Evolutionary conservation across 1,284 basidiomycete species (phyloP), one percentile per base, ranked within the genome.

Genomic region (Neolentinus lepideus): DNA sequence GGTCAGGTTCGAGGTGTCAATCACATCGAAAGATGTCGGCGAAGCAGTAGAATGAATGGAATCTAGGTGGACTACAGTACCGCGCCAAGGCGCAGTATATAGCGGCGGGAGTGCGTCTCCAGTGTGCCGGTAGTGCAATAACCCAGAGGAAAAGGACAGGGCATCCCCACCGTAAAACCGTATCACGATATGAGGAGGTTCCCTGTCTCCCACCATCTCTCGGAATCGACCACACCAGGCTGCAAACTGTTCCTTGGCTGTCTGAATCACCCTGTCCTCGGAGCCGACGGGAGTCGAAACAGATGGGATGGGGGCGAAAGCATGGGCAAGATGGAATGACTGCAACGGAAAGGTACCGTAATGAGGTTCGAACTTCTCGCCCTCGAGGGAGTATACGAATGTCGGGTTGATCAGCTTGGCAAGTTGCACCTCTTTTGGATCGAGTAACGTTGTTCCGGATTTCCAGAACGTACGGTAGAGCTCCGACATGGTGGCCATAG

Each of bases 1-100:
- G 16, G 66, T 62, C n/a, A 82, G 58, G 56, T 80, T 81, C 21
- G 80, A 81, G 0, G 80, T 79, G 46, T 83, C 78, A 55, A 83
- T 77, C 50, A 81, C 70, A 52, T 80, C 69, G 67, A 83, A 84
- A 0, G 43, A 45, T 48, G 63, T 55, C 9, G 74, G 59, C 8
- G 74, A 73, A 1, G 75, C 75, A 3, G 75, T 73, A 2, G 76
- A 73, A 27, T 76, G 74, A 35, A 59, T 51, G 0, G 65, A 57
- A 2, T 62, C 59, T 3, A 57, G 12, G 8, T 54, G 19, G 22
- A 33, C 54, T 52, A 31, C 11, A 2, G 2, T 1, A 25, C 21
- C 10, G 33, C 38, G 12, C 47, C 47, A 26, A 21, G 24, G 47
- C 3, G 12, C 26, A 47, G 43, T 46, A 57, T 57, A 25, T 26